These are phyloP conservation scores for Amylocystis lapponica DNA, from an alignment of 768 basidiomycete species.

Conservation along the genomic window DNA sequence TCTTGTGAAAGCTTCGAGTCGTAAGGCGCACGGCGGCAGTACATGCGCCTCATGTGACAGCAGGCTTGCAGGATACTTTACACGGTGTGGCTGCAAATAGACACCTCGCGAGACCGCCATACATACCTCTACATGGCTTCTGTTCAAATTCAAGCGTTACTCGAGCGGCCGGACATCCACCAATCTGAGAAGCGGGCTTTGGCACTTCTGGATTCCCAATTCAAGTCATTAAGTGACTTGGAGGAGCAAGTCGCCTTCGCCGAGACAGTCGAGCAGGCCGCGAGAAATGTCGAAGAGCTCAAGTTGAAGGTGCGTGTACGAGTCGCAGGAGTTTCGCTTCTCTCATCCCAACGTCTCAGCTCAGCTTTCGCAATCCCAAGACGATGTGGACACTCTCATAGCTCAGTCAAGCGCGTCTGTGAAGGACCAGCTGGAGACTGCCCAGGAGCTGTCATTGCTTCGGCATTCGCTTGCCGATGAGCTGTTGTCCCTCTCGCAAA, in stretches of 20 bases:
- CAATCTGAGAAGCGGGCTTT: constrained; percentile 31
- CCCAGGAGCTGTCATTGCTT: constrained; percentile 69
- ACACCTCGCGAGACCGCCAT: no score
- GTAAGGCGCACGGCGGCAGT: no score
- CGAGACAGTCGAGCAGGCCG: constrained; percentile 41
- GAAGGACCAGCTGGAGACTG: constrained; percentile 48
- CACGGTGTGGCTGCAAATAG: no score
- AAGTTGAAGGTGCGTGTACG: constrained; percentile 23
- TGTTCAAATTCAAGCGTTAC: constrained; percentile 40
- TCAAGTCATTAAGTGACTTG: constrained; percentile 34
- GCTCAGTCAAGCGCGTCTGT: constrained; percentile 42
- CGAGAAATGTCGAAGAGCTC: constrained; percentile 22
- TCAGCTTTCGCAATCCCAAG: constrained; percentile 55
- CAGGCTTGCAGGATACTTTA: no score
- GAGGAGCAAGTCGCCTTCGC: constrained; percentile 39
- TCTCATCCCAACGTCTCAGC: constrained; percentile 30
- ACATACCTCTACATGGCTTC: constrained; percentile 33
- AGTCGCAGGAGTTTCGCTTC: background rate
- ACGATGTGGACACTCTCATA: constrained; percentile 41
- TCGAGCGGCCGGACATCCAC: constrained; percentile 39
- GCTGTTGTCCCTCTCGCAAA: constrained; percentile 57
- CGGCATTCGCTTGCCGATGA: constrained; percentile 78
- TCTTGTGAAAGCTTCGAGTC: no score
- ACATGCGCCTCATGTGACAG: no score
- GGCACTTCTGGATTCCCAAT: constrained; percentile 38